Base-by-base conservation (phyloP, 2,329 filamentous ascomycete species). In the Colletotrichum ledebouriae region DNA sequence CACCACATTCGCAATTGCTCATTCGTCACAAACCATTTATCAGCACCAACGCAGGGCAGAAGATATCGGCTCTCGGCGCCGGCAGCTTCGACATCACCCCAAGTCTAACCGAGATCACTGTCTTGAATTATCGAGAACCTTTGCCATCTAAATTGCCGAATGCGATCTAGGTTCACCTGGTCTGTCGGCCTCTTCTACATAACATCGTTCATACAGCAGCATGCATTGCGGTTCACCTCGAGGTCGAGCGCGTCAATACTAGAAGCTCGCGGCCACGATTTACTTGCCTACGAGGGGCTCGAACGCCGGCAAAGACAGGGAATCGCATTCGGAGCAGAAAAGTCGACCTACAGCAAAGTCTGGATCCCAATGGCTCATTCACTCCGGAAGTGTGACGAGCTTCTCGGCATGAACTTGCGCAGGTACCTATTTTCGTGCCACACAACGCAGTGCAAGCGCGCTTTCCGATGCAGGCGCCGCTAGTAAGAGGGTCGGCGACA, bases 391-490 rank as follows among this genome's bases (percentile, higher is more conserved):
- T 58, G 17, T 63, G 44, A 33, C 50, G 46, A 50, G 17, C 34
- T 17, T 34, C 15, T 41, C 41, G 50, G 41, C n/a, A 20, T 29
- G 50, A 42, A 22, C 58, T 67, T 63, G 46, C 52, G 37, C 64
- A 67, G 64, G 52, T 52, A 53, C 64, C 13, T 34, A 37, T 29
- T 5, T 59, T 56, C n/a, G 25, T 33, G 33, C 49, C 37, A 29
- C 49, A 37, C 15, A 55, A 55, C 33, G 39, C 29, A 67, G 47
- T 58, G 64, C 52, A 63, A 42, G 29, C 44, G 50, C 58, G 10
- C 25, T 6, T 25, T 25, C 37, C 25, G 6, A 29, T 29, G 11
- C 41, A 13, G 25, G 9, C 29, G 29, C 29, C 29, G 6, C 29
- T 29, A 29, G 25, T 6, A 13, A 49, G 33, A 66, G 25, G 17